Percentiles rank a stretch among this genome's conserved stretches.
These are phyloP conservation scores for Hypomontagnella monticulosa DNA, from an alignment of 495 filamentous ascomycete species.

Conservation along the genomic window DNA sequence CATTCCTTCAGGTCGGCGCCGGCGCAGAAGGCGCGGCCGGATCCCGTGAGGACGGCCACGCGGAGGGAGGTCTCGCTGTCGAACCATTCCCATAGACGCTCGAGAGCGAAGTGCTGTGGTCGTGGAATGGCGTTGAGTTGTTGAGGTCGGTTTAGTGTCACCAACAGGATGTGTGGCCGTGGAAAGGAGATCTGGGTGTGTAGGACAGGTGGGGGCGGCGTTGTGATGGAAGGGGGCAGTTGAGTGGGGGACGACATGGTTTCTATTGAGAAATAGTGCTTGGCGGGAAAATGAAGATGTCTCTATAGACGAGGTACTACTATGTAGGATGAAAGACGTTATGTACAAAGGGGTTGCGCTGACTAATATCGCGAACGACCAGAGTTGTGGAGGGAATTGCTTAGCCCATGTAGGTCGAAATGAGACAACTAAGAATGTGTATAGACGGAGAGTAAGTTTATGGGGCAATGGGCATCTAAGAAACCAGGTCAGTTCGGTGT, in stretches of 20 bases:
- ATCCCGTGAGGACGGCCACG: constrained; percentile 66
- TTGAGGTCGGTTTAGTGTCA: constrained; percentile 68
- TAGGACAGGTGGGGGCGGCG: constrained; percentile 48
- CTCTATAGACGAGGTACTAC: too few species aligned
- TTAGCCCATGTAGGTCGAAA: too few species aligned
- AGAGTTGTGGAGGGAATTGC: too few species aligned
- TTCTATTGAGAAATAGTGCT: constrained; percentile 1
- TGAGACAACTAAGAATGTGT: too few species aligned
- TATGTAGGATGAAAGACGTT: too few species aligned
- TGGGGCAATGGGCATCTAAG: too few species aligned
- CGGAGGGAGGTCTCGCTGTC: constrained; percentile 65
- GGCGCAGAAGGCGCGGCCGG: constrained; percentile 65
- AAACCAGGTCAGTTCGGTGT: too few species aligned
- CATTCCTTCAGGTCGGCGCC: constrained; percentile 66
- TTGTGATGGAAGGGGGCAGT: constrained; percentile 35
- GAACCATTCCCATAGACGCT: constrained; percentile 65
- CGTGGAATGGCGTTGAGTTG: constrained; percentile 67
- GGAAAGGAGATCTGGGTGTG: constrained; percentile 65
- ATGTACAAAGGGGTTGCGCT: too few species aligned
- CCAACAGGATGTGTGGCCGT: constrained; percentile 63
- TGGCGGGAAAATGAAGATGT: too few species aligned
- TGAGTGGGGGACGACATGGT: constrained; percentile 29
- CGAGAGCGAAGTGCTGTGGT: constrained; percentile 61
- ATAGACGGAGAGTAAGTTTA: too few species aligned
- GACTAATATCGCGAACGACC: too few species aligned